phyloP scores from a whole-genome alignment of 73 alveolate genomes.

The Uronychia binucleata region DNA sequence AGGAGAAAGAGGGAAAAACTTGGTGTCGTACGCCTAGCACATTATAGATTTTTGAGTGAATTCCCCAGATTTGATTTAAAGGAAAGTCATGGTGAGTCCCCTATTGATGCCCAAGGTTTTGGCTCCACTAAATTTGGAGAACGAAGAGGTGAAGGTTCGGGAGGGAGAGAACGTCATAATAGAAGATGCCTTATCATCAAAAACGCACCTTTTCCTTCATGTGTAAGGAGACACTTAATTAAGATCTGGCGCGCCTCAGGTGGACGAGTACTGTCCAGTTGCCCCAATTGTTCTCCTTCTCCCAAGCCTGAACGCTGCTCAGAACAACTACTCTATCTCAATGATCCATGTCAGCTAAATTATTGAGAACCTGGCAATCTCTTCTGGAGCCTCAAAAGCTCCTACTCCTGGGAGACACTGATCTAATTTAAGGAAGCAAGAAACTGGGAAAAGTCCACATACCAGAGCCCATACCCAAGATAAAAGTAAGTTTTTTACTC shows the following conservation, averaged over 20 bases:
- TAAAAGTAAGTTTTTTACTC: too few species aligned
- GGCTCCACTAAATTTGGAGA: not conserved
- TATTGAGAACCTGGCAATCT: not conserved
- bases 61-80: not conserved
- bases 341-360: not conserved
- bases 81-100: not conserved
- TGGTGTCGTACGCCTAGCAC: not conserved
- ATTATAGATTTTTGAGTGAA: not conserved
- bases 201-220: not conserved
- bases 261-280: not conserved
- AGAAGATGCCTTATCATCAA: not conserved
- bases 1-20: not conserved
- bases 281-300: not conserved
- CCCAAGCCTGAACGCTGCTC: not conserved
- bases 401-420: too few species aligned
- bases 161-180: not conserved
- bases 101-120: not conserved
- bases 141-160: not conserved
- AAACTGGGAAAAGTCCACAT: too few species aligned
- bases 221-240: not conserved
- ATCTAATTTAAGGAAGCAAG: too few species aligned
- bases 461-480: too few species aligned
- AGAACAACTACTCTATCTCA: not conserved
- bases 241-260: not conserved
- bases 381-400: too few species aligned